phyloP scores from a whole-genome alignment of 805 yeast genomes.

The Yamadazyma endophytica region DNA sequence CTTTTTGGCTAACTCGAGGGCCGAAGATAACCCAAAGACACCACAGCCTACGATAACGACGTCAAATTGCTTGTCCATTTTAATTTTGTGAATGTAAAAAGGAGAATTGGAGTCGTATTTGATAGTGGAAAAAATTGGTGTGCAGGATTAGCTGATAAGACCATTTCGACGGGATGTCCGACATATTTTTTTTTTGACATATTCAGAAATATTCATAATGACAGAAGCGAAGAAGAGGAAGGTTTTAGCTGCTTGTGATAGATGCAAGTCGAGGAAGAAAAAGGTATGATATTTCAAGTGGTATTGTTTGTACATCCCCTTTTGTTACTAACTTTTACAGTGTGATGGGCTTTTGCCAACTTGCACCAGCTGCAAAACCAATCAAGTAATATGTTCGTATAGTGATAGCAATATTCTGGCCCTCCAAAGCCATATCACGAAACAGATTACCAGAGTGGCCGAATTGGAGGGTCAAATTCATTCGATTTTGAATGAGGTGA shows the following conservation, averaged over 20 bases:
- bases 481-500: conserved; percentile 2
- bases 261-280: conserved; percentile 8
- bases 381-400: conserved; percentile 3
- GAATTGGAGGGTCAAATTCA: conserved; percentile 3
- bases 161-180: no score
- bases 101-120: not conserved
- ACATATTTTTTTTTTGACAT: no score
- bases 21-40: conserved; percentile 44
- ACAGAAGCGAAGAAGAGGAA: conserved; percentile 6
- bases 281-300: conserved; percentile 2
- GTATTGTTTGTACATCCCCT: not conserved
- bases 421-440: conserved; percentile 2
- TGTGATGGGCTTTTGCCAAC: conserved; percentile 8
- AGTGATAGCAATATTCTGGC: conserved; percentile 3
- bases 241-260: conserved; percentile 7
- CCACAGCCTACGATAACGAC: conserved; percentile 38
- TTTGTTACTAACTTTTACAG: conserved; percentile 1
- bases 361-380: conserved; percentile 3
- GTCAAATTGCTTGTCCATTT: conserved; percentile 4
- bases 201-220: no score
- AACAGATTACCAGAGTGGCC: conserved; percentile 3
- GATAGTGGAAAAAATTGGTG: not conserved
- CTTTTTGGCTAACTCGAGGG: conserved; percentile 28
- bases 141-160: no score
- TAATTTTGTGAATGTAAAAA: no score